Evolutionary conservation across 1,139 yeast genomes (phyloP).

Genomic region (Kluyveromyces sp.): DNA sequence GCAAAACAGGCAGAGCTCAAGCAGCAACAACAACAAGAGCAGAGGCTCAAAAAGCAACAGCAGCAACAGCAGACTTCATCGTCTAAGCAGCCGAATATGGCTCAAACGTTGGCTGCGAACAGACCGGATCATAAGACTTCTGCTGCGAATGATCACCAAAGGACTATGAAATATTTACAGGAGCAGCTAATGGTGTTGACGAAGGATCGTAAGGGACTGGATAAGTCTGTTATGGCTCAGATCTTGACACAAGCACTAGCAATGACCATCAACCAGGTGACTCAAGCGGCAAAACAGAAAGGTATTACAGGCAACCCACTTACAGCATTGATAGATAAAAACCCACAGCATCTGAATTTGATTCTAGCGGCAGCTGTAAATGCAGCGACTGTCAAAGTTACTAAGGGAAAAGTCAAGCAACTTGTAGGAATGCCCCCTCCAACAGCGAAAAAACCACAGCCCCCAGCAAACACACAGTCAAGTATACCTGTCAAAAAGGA

Average conservation of each 20-base stretch:
- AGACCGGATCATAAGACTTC: conserved; percentile 22
- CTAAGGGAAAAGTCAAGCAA: conserved; percentile 38
- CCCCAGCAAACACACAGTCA: neutral
- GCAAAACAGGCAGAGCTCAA: conserved; percentile 51
- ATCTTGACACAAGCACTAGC: conserved; percentile 88
- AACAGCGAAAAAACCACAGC: conserved; percentile 11
- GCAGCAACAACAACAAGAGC: conserved; percentile 43
- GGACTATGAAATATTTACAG: conserved; percentile 50
- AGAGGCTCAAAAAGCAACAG: conserved; percentile 32
- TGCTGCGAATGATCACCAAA: conserved; percentile 27
- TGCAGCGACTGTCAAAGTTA: conserved; percentile 63
- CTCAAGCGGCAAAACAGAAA: conserved; percentile 78
- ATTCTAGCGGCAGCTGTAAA: conserved; percentile 78
- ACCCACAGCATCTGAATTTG: conserved; percentile 80
- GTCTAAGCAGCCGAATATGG: conserved; percentile 28
- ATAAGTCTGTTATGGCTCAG: conserved; percentile 67
- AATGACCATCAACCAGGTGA: conserved; percentile 84
- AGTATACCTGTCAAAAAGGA: conserved; percentile 6
- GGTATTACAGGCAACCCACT: conserved; percentile 79
- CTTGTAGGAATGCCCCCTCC: conserved; percentile 32
- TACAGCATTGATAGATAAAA: conserved; percentile 73
- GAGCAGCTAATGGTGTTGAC: conserved; percentile 64
- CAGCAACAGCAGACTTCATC: conserved; percentile 18
- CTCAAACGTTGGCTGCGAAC: conserved; percentile 33
- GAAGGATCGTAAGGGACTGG: conserved; percentile 61